Evolutionary conservation across 331 rosid genomes (phyloP), one percentile per base, ranked within the genome.

Genomic region (Rhamnella rubrinervis): DNA sequence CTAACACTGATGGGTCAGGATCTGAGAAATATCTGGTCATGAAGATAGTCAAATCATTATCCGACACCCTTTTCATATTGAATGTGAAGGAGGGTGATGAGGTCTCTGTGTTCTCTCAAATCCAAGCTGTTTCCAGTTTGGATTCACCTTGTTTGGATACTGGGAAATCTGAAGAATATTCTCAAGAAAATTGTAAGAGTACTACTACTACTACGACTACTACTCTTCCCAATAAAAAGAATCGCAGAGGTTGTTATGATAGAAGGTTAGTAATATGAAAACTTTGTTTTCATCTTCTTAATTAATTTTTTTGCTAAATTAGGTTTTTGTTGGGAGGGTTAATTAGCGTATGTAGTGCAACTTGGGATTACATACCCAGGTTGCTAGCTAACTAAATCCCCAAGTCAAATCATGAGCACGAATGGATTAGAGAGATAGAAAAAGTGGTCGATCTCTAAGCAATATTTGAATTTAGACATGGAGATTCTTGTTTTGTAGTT

Each of bases 201-300:
- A 59, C n/a, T 18, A n/a, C 28, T 56, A 26, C 26, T 1, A 20
- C n/a, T 18, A n/a, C 28, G 21, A 26, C 26, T 1, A 20, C 26
- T 55, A 3, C 26, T n/a, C 8, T 21, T 10, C 19, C 79, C 12
- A 37, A 14, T 6, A 6, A 13, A 35, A 84, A 72, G 66, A 81
- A 85, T 63, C 41, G 77, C 56, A 84, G 93, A 37, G 87, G 83
- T 1, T 81, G 77, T 41, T 77, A 84, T 65, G 87, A 85, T 71
- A 85, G 89, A 82, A 87, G 96, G 95, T 83, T 55, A 38, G 16
- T 13, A 41, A 39, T 63, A 10, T 25, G 51, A 53, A 26, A 12
- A 56, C 17, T 4, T n/a, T 11, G 7, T 25, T 8, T 8, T 21
- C 5, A 6, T 39, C 39, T 6, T 21, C 15, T 21, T 23, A 25